Base-by-base conservation (phyloP, 2,329 filamentous ascomycete species). In the Aspergillus fijiensis region DNA sequence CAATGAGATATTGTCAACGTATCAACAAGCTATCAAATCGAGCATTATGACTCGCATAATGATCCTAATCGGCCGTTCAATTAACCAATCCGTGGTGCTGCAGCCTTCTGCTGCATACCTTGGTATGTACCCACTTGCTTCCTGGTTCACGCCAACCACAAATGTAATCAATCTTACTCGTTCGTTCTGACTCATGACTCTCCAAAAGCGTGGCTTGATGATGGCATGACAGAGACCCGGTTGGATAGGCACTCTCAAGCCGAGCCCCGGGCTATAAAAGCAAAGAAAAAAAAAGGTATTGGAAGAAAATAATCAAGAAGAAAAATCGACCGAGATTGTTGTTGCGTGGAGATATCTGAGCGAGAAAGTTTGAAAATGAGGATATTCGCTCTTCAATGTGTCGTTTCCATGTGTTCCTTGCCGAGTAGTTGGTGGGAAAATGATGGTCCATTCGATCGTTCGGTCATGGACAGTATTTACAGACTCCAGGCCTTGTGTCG, bases 61-160 rank as follows among this genome's bases (percentile, higher is more conserved):
- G 51, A 62, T 51, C 7, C 25, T 31, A 35, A 45, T 55, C 21
- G 21, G 49, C 45, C 25, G 3, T 50, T 56, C 53, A 61, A 25
- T 29, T 58, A 50, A 23, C 42, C 33, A 53, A 14, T 27, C 33
- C 25, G 39, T 16, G 6, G 39, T 5, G 39, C 39, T 45, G 39
- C 39, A 45, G 39, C 39, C 39, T 19, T 7, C 7, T 19, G 39
- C 39, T 29, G 27, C 27, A 29, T 9, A 7, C 12, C 4, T 9
- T 56, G 47, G 54, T 61, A 58, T 59, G 55, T 59, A 60, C 51
- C 53, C 33, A 11, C 39, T n/a, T 25, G 16, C 27, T 58, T 49
- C 35, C 42, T 33, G 27, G 31, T 35, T 51, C 51, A 55, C 56
- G 49, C 55, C 58, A 58, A 29, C 27, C 58, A 55, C 29, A 53